phyloP scores from a whole-genome alignment of 2,329 filamentous ascomycete species.

The Macrophomina pseudophaseolina region DNA sequence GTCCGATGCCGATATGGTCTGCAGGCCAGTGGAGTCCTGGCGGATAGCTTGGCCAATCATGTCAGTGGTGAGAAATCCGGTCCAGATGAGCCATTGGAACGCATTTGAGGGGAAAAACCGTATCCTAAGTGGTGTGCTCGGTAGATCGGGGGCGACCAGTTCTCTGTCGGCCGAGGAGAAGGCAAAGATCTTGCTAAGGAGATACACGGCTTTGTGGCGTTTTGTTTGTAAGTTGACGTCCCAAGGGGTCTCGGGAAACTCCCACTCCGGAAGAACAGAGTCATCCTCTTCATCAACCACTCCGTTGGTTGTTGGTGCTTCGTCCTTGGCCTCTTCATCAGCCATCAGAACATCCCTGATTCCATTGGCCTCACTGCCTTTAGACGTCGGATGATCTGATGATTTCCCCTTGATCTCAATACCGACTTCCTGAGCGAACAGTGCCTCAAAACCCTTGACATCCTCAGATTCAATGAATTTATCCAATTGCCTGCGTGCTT shows the following conservation, averaged over 20 bases:
- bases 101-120: conserved; percentile 56
- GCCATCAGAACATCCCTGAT: background rate
- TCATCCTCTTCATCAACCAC: conserved; percentile 13
- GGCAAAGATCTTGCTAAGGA: conserved; percentile 56
- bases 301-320: conserved; percentile 22
- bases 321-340: background rate
- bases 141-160: conserved; percentile 35
- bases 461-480: conserved; percentile 37
- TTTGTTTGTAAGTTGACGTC: conserved; percentile 62
- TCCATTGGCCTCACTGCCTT: conserved; percentile 7
- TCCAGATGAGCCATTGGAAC: conserved; percentile 65
- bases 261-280: conserved; percentile 54
- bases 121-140: conserved; percentile 22
- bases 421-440: conserved; percentile 45
- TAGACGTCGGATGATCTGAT: background rate
- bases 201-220: conserved; percentile 66
- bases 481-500: conserved; percentile 44
- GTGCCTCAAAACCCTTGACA: conserved; percentile 44
- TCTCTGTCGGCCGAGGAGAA: conserved; percentile 30
- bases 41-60: conserved; percentile 50
- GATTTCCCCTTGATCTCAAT: conserved; percentile 35
- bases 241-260: conserved; percentile 38
- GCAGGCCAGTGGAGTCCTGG: conserved; percentile 40
- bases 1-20: conserved; percentile 62
- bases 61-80: conserved; percentile 54